Evolutionary conservation across 2,329 filamentous ascomycete genomes (phyloP).

Genomic region (Stachybotrys echinatus): DNA sequence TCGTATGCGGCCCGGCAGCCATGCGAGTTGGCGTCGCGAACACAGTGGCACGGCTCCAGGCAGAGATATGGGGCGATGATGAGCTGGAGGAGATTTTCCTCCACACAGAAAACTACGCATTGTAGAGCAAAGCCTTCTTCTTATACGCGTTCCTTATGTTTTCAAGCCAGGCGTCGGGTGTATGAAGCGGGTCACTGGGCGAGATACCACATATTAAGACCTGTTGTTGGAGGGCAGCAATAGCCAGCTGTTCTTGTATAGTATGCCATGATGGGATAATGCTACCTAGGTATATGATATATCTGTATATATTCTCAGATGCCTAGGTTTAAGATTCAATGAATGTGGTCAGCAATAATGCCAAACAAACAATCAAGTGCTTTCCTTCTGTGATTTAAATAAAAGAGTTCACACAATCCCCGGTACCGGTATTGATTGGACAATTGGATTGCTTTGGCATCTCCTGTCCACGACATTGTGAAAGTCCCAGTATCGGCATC

Average conservation of each 20-base stretch:
- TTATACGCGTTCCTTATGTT: neutral
- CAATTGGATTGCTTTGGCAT: too few relatives aligned
- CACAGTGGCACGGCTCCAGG: conserved; percentile 77
- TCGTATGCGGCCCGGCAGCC: conserved; percentile 82
- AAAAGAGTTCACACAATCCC: too few relatives aligned
- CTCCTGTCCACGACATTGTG: too few relatives aligned
- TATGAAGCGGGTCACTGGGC: neutral
- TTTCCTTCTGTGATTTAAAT: too few relatives aligned
- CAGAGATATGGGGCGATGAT: conserved; percentile 73
- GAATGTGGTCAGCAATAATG: too few relatives aligned
- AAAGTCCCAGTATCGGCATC: too few relatives aligned
- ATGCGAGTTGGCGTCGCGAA: conserved; percentile 88
- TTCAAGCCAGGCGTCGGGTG: neutral
- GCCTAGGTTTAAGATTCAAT: too few relatives aligned
- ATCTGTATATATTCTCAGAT: too few relatives aligned
- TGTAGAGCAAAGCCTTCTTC: conserved; percentile 38
- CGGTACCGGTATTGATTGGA: too few relatives aligned
- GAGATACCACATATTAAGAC: neutral
- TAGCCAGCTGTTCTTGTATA: neutral
- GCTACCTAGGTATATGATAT: too few relatives aligned
- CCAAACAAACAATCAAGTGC: too few relatives aligned
- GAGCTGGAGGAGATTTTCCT: conserved; percentile 85
- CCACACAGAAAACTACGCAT: conserved; percentile 91
- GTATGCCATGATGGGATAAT: too few relatives aligned
- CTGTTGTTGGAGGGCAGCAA: neutral